Evolutionary conservation across 2,329 filamentous ascomycete species (phyloP).

Genomic region (Lasiodiplodia sp.): DNA sequence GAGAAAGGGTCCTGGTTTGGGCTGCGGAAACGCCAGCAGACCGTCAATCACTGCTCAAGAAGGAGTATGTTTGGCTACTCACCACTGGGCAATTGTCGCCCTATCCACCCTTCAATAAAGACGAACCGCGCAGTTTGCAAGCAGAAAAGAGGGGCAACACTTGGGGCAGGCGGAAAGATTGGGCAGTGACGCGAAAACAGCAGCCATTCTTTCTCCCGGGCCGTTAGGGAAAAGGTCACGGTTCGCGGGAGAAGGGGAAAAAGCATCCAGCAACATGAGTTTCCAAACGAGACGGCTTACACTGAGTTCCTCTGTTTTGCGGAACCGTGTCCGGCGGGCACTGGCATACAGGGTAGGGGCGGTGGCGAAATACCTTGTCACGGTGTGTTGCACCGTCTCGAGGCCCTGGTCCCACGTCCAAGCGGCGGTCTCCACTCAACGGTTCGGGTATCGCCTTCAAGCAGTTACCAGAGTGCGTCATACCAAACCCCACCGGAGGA

Average conservation of each 20-base stretch:
- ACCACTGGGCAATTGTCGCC: not conserved
- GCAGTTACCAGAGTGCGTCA: slow-evolving; percentile 6
- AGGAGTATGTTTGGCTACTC: not conserved
- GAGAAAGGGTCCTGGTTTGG: too few species aligned
- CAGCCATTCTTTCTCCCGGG: not conserved
- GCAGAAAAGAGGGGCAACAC: not conserved
- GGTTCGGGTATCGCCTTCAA: slow-evolving; percentile 11
- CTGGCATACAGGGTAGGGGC: not conserved
- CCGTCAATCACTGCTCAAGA: not conserved
- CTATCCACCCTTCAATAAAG: not conserved
- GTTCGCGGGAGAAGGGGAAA: not conserved
- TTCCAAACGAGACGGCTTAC: not conserved
- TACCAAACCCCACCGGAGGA: slow-evolving; percentile 5
- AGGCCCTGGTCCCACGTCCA: slow-evolving; percentile 1
- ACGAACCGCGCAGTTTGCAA: not conserved
- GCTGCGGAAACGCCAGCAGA: not conserved
- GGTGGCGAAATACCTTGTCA: not conserved
- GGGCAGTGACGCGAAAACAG: not conserved
- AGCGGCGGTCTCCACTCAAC: slow-evolving; percentile 12
- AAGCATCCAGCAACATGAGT: too few species aligned
- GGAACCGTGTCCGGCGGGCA: not conserved
- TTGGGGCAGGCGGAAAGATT: not conserved
- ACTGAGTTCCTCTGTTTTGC: not conserved
- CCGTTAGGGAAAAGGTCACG: not conserved
- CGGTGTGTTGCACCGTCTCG: slow-evolving; percentile 17